phyloP scores from a whole-genome alignment of 2,329 filamentous ascomycete species.

The Clonostachys byssicola region DNA sequence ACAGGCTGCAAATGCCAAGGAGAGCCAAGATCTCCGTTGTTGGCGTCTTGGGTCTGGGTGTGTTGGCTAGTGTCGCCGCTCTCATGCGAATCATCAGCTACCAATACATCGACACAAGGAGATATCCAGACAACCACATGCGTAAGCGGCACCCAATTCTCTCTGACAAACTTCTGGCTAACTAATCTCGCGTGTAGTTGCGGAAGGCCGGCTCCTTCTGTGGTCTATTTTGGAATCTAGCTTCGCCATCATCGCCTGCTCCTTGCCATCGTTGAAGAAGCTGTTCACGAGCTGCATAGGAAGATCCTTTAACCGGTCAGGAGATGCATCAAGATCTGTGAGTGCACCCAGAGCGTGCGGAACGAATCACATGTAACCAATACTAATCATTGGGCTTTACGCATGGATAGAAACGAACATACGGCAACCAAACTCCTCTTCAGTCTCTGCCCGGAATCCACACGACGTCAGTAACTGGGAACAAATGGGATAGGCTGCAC shows the following conservation, averaged over 20 bases:
- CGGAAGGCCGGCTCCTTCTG: slow-evolving; percentile 4
- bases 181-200: background rate
- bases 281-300: slow-evolving; percentile 3
- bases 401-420: too few relatives aligned
- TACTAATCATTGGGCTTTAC: too few relatives aligned
- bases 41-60: slow-evolving; percentile 4
- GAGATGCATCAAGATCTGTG: background rate
- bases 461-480: too few relatives aligned
- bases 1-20: slow-evolving; percentile 14
- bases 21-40: slow-evolving; percentile 8
- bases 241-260: slow-evolving; percentile 9
- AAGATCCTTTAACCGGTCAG: background rate
- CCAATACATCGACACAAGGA: slow-evolving; percentile 2
- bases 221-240: slow-evolving; percentile 7
- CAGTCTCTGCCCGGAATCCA: too few relatives aligned
- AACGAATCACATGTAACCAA: too few relatives aligned
- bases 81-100: slow-evolving; percentile 5
- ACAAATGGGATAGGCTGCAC: too few relatives aligned
- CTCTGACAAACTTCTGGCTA: too few relatives aligned
- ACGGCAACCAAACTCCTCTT: too few relatives aligned
- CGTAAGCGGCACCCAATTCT: slow-evolving; percentile 2
- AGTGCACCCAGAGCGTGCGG: too few relatives aligned
- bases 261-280: slow-evolving; percentile 7
- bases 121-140: slow-evolving; percentile 4
- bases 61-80: slow-evolving; percentile 5